Conservation (phyloP, 768 basidiomycete genomes). For the Suillus paluster region DNA sequence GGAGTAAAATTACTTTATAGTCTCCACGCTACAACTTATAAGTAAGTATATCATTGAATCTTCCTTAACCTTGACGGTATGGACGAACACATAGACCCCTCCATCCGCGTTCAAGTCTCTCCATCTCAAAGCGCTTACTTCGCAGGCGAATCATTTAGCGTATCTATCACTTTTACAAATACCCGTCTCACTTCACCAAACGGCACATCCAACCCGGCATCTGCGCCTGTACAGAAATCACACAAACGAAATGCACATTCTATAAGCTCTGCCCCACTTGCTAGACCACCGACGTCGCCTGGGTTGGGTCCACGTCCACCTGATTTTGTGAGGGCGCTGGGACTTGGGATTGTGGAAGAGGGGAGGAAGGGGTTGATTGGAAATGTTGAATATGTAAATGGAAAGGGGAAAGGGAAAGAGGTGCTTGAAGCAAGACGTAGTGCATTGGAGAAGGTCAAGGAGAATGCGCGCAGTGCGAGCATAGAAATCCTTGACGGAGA, state of each 20-base stretch:
- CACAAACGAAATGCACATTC: conserved; percentile 81
- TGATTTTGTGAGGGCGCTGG: conserved; percentile 22
- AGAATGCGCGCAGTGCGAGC: conserved; percentile 38
- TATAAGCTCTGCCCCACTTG: conserved; percentile 80
- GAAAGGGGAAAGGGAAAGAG: conserved; percentile 45
- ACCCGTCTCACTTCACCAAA: conserved; percentile 57
- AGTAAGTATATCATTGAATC: no score
- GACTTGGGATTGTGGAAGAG: conserved; percentile 36
- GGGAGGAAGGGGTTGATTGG: conserved; percentile 63
- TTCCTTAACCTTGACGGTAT: neutral
- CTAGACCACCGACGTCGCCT: conserved; percentile 83
- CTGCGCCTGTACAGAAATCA: conserved; percentile 27
- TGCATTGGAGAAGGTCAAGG: conserved; percentile 51
- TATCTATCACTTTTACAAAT: conserved; percentile 88
- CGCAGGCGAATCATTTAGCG: conserved; percentile 87
- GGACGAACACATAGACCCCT: conserved; percentile 43
- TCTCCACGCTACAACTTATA: no score
- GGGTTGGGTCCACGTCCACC: conserved; percentile 52
- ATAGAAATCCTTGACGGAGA: conserved; percentile 14
- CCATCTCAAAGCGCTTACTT: conserved; percentile 91
- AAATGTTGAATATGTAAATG: conserved; percentile 31
- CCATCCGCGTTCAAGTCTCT: conserved; percentile 69
- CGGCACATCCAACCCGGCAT: conserved; percentile 21
- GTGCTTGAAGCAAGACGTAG: conserved; percentile 58
- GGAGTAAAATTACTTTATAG: no score